phyloP scores from a whole-genome alignment of 1,139 yeast genomes.

The Blastobotrys malaysiensis region DNA sequence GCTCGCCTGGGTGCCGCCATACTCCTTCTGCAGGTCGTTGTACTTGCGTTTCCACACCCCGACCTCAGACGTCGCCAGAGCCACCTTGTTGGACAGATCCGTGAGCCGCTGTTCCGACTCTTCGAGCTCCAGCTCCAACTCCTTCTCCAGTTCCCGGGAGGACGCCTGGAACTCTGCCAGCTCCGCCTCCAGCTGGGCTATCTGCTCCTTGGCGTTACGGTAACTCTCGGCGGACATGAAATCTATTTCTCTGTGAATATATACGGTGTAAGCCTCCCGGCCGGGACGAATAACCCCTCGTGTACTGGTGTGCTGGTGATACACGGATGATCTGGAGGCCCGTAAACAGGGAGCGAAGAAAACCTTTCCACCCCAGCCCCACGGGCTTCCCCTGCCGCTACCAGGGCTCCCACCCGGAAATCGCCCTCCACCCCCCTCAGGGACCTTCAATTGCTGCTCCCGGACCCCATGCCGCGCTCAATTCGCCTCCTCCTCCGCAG shows the following conservation, averaged over 20 bases:
- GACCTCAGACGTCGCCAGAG: slow-evolving; percentile 22
- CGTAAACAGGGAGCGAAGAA: no score
- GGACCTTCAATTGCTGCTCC: no score
- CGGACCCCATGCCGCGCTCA: no score
- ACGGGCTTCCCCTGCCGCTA: no score
- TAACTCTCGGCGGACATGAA: slow-evolving; percentile 8
- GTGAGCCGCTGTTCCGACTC: slow-evolving; percentile 30
- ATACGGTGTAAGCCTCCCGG: no score
- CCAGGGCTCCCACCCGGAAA: no score
- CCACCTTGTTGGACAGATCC: slow-evolving; percentile 23
- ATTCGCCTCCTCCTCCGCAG: not conserved
- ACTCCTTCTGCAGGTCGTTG: slow-evolving; percentile 26
- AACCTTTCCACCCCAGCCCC: no score
- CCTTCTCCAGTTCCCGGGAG: slow-evolving; percentile 34
- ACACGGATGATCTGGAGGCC: no score
- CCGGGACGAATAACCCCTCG: no score
- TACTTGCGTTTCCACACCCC: slow-evolving; percentile 26
- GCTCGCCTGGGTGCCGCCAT: slow-evolving; percentile 26
- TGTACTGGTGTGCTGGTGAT: no score
- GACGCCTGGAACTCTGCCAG: slow-evolving; percentile 35
- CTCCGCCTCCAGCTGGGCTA: slow-evolving; percentile 34
- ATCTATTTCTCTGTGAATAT: not conserved
- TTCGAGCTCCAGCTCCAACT: slow-evolving; percentile 34
- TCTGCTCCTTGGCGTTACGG: slow-evolving; percentile 28
- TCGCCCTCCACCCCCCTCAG: no score